Conservation (phyloP, 148 eudicot genomes). For the Simmondsia chinensis region DNA sequence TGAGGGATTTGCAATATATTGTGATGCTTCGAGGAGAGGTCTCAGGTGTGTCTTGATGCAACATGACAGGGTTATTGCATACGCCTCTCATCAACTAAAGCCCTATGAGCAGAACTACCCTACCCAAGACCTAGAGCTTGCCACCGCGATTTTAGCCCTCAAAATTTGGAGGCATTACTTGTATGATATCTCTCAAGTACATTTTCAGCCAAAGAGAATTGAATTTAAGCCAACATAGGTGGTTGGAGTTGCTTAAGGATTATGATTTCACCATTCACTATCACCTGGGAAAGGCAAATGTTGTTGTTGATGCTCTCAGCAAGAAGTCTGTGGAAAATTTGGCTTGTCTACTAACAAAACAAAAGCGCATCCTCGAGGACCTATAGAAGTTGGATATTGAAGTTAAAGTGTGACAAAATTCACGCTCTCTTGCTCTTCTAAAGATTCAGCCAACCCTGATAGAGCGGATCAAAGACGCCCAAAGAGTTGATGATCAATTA, state of each 20-base stretch:
- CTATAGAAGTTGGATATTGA: background rate
- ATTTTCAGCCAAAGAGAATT: background rate
- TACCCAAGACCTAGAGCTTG: background rate
- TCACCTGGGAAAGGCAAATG: background rate
- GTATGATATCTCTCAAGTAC: background rate
- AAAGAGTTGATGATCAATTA: background rate
- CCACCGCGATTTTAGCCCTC: background rate
- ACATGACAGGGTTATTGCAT: background rate
- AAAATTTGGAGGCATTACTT: slow-evolving; percentile 4
- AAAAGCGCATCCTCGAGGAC: background rate
- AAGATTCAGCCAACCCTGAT: background rate
- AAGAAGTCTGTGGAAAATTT: background rate
- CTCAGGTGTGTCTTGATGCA: slow-evolving; percentile 4
- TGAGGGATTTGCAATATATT: background rate
- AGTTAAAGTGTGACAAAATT: too few relatives aligned
- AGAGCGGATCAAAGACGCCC: background rate
- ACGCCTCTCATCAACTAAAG: background rate
- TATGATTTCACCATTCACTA: background rate
- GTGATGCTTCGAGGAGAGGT: background rate
- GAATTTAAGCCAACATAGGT: background rate
- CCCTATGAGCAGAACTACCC: background rate
- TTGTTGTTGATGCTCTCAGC: background rate
- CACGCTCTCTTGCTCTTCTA: too few relatives aligned
- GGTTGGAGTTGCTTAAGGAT: background rate
- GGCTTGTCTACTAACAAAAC: background rate